Conservation (phyloP, 257 asterid species). For the Petrea volubilis region DNA sequence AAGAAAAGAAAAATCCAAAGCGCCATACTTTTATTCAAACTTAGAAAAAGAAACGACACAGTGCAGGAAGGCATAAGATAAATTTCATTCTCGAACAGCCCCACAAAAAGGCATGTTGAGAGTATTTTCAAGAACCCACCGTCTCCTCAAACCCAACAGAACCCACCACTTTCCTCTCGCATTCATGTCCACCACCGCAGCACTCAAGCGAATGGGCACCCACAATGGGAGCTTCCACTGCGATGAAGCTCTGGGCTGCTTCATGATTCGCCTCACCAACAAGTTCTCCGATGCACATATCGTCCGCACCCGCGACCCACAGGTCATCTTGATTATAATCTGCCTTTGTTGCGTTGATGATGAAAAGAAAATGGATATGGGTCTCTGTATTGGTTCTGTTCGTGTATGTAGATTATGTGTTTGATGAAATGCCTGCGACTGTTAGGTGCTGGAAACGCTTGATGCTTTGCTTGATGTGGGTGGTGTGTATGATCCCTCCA, state of each 20-base stretch:
- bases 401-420: conserved; percentile 37
- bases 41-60: no score
- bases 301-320: conserved; percentile 81
- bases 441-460: conserved; percentile 71
- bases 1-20: no score
- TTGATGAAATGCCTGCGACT: conserved; percentile 50
- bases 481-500: conserved; percentile 72
- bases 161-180: conserved; percentile 21
- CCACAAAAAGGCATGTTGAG: conserved; percentile 43
- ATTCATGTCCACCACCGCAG: conserved; percentile 52
- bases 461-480: conserved; percentile 96
- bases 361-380: not conserved
- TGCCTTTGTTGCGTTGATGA: not conserved
- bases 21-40: no score
- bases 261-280: conserved; percentile 83
- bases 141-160: conserved; percentile 29
- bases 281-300: conserved; percentile 65
- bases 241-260: conserved; percentile 96
- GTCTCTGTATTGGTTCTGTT: not conserved
- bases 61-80: no score
- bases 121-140: conserved; percentile 43
- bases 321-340: conserved; percentile 31
- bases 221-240: conserved; percentile 98
- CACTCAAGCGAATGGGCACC: conserved; percentile 76
- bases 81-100: no score